Base-by-base conservation (phyloP, 129 eudicot genomes). In the Ambrosia trifida region DNA sequence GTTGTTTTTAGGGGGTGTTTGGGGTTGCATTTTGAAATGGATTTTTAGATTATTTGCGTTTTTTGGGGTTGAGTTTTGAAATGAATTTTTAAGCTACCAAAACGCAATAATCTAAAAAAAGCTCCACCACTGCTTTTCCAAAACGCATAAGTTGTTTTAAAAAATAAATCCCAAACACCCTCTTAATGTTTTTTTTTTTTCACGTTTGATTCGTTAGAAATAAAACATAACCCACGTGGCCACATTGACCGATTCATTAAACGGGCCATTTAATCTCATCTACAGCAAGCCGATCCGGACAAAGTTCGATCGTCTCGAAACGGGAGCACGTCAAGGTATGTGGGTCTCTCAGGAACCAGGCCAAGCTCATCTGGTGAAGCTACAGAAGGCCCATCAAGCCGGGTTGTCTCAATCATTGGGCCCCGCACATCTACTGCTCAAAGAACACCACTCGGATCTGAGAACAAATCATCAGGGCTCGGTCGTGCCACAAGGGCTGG, bases 261-360 rank as follows among this genome's bases (percentile, higher is more conserved):
- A 5, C 5, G 24, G 11, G 45, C 45, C 12, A 8, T n/a, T 17
- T 6, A 18, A 43, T 63, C 44, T 33, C 3, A 11, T 66, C 73
- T 69, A 67, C 80, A 87, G 96, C 96, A 83, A 80, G 76, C 78
- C 18, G 98, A 93, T 72, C 63, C 90, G 0, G 96, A 90, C 43
- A 90, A 74, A 62, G 81, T 82, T 50, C 82, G 85, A 18, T 74
- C 88, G 1, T 77, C 98, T 45, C 80, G 93, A 70, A 83, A 82
- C 47, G 96, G 91, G 49, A 81, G 88, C 75, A 81, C 96, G 6
- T 87, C 94, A 5, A 94, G 81, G 74, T 75, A 87, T 60, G 88
- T 78, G 10, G 86, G 75, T 30, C 40, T 79, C 30, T 80, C 89
- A 31, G 83, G 81, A 69, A 81, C 80, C 76, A 83, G 84, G 44